These are phyloP conservation scores for Orbilia brochopaga DNA, from an alignment of 2,329 filamentous ascomycete genomes.

Conservation along the genomic window DNA sequence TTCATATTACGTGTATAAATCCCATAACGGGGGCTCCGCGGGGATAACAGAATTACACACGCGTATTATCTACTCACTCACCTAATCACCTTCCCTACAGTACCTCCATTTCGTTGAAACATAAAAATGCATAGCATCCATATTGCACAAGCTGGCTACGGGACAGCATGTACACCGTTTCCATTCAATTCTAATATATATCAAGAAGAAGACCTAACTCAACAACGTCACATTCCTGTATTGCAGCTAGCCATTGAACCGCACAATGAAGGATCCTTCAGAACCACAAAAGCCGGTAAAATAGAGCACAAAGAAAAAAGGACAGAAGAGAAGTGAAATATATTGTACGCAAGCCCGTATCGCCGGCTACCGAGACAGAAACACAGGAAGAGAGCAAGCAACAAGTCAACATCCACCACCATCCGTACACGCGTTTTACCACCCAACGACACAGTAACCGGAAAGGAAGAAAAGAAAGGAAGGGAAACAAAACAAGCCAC, in stretches of 20 bases:
- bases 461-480: slow-evolving; percentile 4
- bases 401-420: background rate
- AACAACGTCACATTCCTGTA: background rate
- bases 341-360: slow-evolving; percentile 2
- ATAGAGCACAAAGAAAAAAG: slow-evolving; percentile 17
- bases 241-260: slow-evolving; percentile 7
- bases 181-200: no score
- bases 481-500: no score
- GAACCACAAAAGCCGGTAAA: slow-evolving; percentile 4
- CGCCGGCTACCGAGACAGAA: background rate
- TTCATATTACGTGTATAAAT: no score
- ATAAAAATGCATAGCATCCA: no score
- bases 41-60: no score
- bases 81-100: no score
- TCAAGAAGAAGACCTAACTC: no score
- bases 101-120: no score
- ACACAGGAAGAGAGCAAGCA: background rate
- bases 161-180: no score
- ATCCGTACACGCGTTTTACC: background rate
- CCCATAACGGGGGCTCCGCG: no score
- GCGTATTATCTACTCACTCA: no score
- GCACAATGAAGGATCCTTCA: background rate
- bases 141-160: no score
- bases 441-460: slow-evolving; percentile 6
- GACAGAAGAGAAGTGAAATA: slow-evolving; percentile 14